These are phyloP conservation scores for Alternaria burnsii DNA, from an alignment of 2,329 filamentous ascomycete species.

Conservation along the genomic window DNA sequence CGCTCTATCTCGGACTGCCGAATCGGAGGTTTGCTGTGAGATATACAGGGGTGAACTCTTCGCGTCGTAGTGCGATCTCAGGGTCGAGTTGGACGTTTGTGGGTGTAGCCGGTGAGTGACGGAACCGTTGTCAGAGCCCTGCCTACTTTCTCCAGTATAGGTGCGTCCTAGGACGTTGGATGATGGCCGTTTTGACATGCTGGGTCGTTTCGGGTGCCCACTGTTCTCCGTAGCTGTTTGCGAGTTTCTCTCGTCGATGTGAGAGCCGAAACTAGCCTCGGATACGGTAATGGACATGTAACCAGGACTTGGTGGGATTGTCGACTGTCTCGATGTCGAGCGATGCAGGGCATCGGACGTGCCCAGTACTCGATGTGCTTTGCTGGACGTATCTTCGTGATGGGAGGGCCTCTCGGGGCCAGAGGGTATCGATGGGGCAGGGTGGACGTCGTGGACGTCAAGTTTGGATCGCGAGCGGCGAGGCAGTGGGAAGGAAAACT, in stretches of 20 bases:
- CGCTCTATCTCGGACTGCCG: slow-evolving; percentile 55
- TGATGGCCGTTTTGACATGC: slow-evolving; percentile 44
- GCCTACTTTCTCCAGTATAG: slow-evolving; percentile 33
- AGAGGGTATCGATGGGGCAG: slow-evolving; percentile 29
- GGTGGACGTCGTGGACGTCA: slow-evolving; percentile 28
- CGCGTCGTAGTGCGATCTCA: slow-evolving; percentile 56
- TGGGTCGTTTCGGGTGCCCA: slow-evolving; percentile 25
- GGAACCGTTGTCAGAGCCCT: slow-evolving; percentile 41
- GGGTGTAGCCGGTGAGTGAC: slow-evolving; percentile 39
- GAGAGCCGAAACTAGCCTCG: slow-evolving; percentile 41
- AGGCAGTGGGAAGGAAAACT: slow-evolving; percentile 51
- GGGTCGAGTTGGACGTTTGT: slow-evolving; percentile 50
- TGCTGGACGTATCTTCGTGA: slow-evolving; percentile 37
- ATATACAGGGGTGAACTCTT: slow-evolving; percentile 51
- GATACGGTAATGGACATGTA: slow-evolving; percentile 45
- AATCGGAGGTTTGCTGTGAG: slow-evolving; percentile 57
- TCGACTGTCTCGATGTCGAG: slow-evolving; percentile 31
- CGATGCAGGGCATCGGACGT: slow-evolving; percentile 44
- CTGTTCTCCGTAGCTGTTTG: slow-evolving; percentile 30
- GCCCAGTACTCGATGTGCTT: slow-evolving; percentile 51
- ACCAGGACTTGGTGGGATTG: slow-evolving; percentile 36
- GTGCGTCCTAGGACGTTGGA: slow-evolving; percentile 44
- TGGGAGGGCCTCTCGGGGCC: slow-evolving; percentile 36
- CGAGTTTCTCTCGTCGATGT: slow-evolving; percentile 33
- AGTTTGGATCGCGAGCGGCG: slow-evolving; percentile 37